These are phyloP conservation scores for Penicillium sp. DNA, from an alignment of 2,329 filamentous ascomycete genomes.

Conservation along the genomic window DNA sequence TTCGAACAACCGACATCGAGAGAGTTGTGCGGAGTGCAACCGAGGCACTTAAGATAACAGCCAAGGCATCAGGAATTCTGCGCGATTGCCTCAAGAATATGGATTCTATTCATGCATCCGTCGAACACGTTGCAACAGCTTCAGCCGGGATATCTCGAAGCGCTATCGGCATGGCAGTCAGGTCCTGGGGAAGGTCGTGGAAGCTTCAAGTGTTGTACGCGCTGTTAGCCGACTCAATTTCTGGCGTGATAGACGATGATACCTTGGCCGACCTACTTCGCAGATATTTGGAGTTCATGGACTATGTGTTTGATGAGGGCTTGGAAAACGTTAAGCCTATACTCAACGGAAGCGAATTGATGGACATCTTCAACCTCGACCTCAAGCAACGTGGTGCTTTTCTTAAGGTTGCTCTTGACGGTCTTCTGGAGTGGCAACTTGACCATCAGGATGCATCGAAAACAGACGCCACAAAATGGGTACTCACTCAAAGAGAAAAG, in stretches of 20 bases:
- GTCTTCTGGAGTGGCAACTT: not conserved
- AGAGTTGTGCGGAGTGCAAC: not conserved
- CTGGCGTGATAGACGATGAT: not conserved
- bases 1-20: not conserved
- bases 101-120: not conserved
- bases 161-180: not conserved
- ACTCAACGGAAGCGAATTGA: slow-evolving; percentile 2
- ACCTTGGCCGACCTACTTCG: not conserved
- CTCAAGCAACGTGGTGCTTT: slow-evolving; percentile 1
- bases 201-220: not conserved
- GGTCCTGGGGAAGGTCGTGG: not conserved
- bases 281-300: not conserved
- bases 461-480: not conserved
- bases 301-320: slow-evolving; percentile 1
- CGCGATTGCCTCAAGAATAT: not conserved
- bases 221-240: not conserved
- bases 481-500: not conserved
- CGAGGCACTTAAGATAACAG: not conserved
- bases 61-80: not conserved
- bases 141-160: not conserved
- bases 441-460: not conserved
- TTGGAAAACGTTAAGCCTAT: slow-evolving; percentile 2
- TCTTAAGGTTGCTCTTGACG: not conserved
- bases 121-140: not conserved
- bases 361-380: not conserved